These are phyloP conservation scores for Auriscalpium vulgare DNA, from an alignment of 768 basidiomycete species.

Conservation along the genomic window DNA sequence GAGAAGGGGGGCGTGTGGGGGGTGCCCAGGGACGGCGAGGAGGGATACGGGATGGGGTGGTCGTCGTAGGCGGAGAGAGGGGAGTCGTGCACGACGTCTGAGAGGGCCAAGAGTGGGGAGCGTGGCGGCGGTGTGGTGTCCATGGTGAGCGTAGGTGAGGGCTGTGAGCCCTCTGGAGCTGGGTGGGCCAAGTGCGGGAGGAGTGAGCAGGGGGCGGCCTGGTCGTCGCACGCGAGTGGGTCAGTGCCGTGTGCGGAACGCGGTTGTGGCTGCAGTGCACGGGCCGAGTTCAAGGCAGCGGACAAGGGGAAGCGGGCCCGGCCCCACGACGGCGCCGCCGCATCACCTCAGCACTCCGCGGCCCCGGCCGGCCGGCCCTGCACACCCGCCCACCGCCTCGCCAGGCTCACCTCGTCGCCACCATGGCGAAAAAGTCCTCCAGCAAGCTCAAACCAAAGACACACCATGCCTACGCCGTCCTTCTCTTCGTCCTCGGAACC, in stretches of 20 bases:
- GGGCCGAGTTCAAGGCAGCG: too few species aligned
- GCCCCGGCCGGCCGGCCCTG: too few species aligned
- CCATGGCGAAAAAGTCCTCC: conserved; percentile 1
- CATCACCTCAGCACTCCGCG: too few species aligned
- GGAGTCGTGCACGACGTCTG: conserved; percentile 81
- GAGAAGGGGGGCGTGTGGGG: conserved; percentile 4
- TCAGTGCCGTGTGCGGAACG: too few species aligned
- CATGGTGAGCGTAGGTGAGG: background rate
- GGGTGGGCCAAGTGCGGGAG: too few species aligned
- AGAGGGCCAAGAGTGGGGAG: conserved; percentile 59
- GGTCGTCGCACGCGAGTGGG: too few species aligned
- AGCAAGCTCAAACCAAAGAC: conserved; percentile 46
- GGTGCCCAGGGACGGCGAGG: conserved; percentile 17
- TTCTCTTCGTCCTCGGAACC: conserved; percentile 85
- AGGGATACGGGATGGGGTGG: conserved; percentile 15
- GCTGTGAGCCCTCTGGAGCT: too few species aligned
- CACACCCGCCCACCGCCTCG: too few species aligned
- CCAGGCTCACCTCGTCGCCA: background rate
- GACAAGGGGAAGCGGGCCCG: too few species aligned
- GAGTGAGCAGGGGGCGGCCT: too few species aligned
- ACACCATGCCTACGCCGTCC: conserved; percentile 73
- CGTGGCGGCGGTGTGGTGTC: conserved; percentile 24
- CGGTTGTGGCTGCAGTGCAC: too few species aligned
- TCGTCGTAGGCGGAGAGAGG: conserved; percentile 53
- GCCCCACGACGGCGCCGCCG: too few species aligned